Percentiles rank a stretch among this genome's conserved stretches.
phyloP scores from a whole-genome alignment of 2,329 filamentous ascomycete genomes.

The Aspergillus quadrilineatus region DNA sequence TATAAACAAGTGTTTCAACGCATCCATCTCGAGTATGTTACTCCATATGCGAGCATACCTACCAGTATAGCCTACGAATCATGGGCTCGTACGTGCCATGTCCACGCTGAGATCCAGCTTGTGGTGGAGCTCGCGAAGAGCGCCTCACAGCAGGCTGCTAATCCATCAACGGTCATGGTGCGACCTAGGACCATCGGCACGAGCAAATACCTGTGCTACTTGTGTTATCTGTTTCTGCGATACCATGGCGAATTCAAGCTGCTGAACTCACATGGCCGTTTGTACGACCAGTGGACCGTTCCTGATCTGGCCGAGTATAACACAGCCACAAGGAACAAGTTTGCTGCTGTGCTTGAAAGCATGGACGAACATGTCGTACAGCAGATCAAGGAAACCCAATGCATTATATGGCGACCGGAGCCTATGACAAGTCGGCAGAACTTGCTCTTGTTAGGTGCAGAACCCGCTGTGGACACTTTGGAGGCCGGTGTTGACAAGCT shows the following conservation, averaged over 20 bases:
- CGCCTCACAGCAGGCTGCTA: not conserved
- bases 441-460: not conserved
- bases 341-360: not conserved
- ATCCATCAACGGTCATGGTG: not conserved
- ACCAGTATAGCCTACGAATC: conserved; percentile 5
- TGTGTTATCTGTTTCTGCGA: conserved; percentile 6
- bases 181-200: conserved; percentile 6
- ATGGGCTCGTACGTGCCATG: conserved; percentile 3
- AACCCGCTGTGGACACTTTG: not conserved
- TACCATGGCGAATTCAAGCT: conserved; percentile 2
- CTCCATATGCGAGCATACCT: conserved; percentile 1
- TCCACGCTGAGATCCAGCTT: conserved; percentile 8
- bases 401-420: conserved; percentile 1
- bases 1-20: not conserved
- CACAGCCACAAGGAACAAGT: not conserved
- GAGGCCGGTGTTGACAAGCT: not conserved
- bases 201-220: conserved; percentile 8
- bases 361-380: conserved; percentile 2
- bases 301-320: conserved; percentile 5
- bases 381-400: conserved; percentile 2
- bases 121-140: conserved; percentile 2
- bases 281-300: conserved; percentile 9
- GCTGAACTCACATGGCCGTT: conserved; percentile 1
- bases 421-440: conserved; percentile 9
- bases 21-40: not conserved